A percentile compares a stretch with the other conserved stretches of the same genome.
phyloP scores from a whole-genome alignment of 208 protist species.

The Trichomonas tenax region DNA sequence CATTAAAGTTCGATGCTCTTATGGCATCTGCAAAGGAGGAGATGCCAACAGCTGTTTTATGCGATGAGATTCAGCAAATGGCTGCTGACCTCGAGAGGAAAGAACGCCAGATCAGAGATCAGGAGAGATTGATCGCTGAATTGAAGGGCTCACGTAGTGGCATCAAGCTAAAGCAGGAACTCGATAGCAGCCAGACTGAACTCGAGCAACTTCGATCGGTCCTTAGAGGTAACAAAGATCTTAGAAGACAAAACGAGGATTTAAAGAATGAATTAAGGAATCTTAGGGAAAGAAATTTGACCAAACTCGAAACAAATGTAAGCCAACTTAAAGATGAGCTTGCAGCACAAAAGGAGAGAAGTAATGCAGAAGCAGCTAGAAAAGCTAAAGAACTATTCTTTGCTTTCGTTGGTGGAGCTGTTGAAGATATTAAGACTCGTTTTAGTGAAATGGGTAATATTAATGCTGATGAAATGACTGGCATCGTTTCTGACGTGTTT shows the following conservation, averaged over 20 bases:
- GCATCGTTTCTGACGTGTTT: neutral
- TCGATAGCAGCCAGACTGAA: neutral
- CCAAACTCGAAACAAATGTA: neutral
- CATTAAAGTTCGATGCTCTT: neutral
- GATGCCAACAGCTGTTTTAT: neutral
- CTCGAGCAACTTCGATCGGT: neutral
- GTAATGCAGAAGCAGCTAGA: neutral
- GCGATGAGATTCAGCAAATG: neutral
- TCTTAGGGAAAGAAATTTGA: neutral
- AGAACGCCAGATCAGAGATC: neutral
- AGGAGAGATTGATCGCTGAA: neutral
- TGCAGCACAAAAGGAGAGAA: neutral
- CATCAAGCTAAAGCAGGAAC: neutral
- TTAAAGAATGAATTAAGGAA: neutral
- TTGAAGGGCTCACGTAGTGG: neutral
- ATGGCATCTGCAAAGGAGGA: neutral
- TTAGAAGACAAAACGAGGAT: neutral
- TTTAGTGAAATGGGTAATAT: neutral
- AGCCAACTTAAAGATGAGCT: neutral
- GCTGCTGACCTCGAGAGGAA: neutral
- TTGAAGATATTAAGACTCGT: neutral
- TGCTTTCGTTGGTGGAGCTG: neutral
- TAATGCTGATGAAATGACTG: neutral
- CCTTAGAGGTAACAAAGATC: neutral
- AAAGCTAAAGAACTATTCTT: conserved; percentile 12